Conservation (phyloP, 2,329 filamentous ascomycete genomes). For the Ceratocystis harringtonii region DNA sequence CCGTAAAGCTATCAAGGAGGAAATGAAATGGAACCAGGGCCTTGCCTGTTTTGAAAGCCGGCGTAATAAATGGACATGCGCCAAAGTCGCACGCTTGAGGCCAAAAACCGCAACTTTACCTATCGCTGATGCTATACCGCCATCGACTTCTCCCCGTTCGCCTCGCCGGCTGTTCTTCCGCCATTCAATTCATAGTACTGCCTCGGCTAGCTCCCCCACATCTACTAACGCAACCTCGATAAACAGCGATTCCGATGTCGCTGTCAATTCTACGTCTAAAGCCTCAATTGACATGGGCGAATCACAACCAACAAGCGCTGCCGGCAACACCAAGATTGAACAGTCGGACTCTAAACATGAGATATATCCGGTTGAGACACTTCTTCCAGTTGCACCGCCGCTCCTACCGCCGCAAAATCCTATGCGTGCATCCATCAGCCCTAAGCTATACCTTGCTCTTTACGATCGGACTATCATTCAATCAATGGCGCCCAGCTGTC, state of each 20-base stretch:
- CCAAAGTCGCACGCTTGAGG: conserved; percentile 42
- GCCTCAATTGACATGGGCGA: conserved; percentile 27
- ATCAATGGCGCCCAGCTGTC: conserved; percentile 66
- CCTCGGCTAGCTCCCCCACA: conserved; percentile 19
- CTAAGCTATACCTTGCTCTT: conserved; percentile 61
- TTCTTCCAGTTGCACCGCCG: conserved; percentile 59
- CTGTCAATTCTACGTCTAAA: conserved; percentile 28
- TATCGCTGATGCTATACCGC: conserved; percentile 19
- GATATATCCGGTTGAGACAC: conserved; percentile 38
- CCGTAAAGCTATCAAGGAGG: conserved; percentile 43
- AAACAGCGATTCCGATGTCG: conserved; percentile 23
- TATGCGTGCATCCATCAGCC: conserved; percentile 61
- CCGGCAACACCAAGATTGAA: neutral
- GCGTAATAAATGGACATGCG: conserved; percentile 75
- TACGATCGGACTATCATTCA: conserved; percentile 81
- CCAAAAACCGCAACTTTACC: conserved; percentile 26
- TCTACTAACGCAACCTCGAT: conserved; percentile 15
- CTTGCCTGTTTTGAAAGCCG: conserved; percentile 63
- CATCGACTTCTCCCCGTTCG: conserved; percentile 30
- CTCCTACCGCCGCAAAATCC: conserved; percentile 59
- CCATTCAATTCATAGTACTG: conserved; percentile 28
- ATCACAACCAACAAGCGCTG: conserved; percentile 2
- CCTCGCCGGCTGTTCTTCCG: conserved; percentile 37
- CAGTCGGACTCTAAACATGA: neutral
- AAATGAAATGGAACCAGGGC: conserved; percentile 66